Conservation (phyloP, 352 stramenopile species). For the Globisporangium echinulatum region DNA sequence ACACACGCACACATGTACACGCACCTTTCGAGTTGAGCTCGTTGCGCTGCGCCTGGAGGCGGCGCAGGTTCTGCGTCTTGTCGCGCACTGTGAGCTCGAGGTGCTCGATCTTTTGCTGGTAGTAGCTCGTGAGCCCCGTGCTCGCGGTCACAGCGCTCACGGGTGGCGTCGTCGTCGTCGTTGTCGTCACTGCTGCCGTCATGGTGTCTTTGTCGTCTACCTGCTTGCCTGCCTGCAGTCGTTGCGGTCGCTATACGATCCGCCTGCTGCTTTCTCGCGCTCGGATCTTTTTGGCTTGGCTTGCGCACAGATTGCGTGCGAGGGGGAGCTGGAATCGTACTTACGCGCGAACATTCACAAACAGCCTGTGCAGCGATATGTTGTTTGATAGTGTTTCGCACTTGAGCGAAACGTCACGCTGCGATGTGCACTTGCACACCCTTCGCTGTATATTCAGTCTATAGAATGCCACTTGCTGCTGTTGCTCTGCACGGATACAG, state of each 20-base stretch:
- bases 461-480: too few relatives aligned
- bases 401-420: too few relatives aligned
- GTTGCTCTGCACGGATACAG: too few relatives aligned
- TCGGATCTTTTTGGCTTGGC: not conserved
- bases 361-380: too few relatives aligned
- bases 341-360: too few relatives aligned
- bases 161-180: constrained; percentile 31
- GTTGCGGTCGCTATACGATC: not conserved
- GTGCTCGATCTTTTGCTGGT: constrained; percentile 94
- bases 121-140: constrained; percentile 86
- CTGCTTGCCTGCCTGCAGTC: constrained; percentile 2
- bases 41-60: constrained; percentile 98
- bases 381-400: too few relatives aligned
- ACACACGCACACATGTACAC: constrained; percentile 3
- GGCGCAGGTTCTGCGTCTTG: constrained; percentile 94
- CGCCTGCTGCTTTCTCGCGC: not conserved
- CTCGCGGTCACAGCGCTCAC: constrained; percentile 8
- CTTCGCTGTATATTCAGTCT: too few relatives aligned
- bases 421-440: too few relatives aligned
- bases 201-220: constrained; percentile 11
- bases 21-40: constrained; percentile 98
- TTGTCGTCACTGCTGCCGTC: constrained; percentile 28
- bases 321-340: not conserved
- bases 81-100: constrained; percentile 92
- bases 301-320: not conserved